These are phyloP conservation scores for Colletotrichum spaethianum DNA, from an alignment of 2,329 filamentous ascomycete species.

Conservation along the genomic window DNA sequence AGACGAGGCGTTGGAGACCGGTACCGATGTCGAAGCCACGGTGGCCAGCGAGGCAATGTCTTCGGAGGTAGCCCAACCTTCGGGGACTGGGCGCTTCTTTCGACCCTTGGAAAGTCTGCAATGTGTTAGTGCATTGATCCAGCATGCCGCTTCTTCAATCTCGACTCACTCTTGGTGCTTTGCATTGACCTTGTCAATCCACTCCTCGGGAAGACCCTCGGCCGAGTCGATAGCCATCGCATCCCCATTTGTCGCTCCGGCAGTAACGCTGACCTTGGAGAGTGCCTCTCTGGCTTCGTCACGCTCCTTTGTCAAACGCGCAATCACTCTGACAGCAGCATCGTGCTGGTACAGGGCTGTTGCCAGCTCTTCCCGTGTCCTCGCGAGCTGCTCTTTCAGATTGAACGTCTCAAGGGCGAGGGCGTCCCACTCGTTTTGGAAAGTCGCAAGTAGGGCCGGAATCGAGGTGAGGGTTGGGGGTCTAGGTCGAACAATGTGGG, in stretches of 20 bases:
- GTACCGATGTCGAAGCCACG: conserved; percentile 60
- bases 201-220: conserved; percentile 79
- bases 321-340: conserved; percentile 95
- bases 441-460: conserved; percentile 91
- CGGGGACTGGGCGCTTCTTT: conserved; percentile 89
- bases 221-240: conserved; percentile 91
- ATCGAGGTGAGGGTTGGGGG: conserved; percentile 97
- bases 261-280: conserved; percentile 84
- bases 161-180: conserved; percentile 81
- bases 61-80: conserved; percentile 86
- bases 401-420: conserved; percentile 93
- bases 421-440: conserved; percentile 99
- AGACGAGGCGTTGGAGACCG: conserved; percentile 64
- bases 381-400: conserved; percentile 87
- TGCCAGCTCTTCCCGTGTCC: conserved; percentile 93
- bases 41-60: conserved; percentile 70
- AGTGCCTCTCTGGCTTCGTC: conserved; percentile 93
- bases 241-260: conserved; percentile 74
- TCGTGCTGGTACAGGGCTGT: conserved; percentile 97
- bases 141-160: conserved; percentile 21
- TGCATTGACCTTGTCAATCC: conserved; percentile 82
- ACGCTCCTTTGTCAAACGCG: conserved; percentile 88
- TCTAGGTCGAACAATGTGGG: conserved; percentile 87
- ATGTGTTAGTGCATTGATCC: conserved; percentile 14
- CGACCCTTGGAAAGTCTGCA: conserved; percentile 86